Evolutionary conservation across 192 early-diverging fungal species (phyloP).

Genomic region (Backusella tuberculispora): DNA sequence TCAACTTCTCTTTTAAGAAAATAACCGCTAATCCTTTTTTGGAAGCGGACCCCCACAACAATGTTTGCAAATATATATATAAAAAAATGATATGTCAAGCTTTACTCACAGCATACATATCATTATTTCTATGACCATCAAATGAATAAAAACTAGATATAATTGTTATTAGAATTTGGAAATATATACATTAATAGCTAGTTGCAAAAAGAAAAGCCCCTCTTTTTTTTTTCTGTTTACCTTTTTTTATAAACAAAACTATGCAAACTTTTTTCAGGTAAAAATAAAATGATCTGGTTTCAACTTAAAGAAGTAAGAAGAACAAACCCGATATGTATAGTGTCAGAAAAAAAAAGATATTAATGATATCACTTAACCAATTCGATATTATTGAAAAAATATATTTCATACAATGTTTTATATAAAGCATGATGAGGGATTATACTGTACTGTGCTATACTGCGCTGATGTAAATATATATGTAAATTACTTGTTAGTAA

Average conservation of each 20-base stretch:
- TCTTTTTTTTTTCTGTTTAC: neutral
- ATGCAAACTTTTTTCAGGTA: neutral
- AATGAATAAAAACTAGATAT: neutral
- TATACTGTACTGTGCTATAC: too few species aligned
- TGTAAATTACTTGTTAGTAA: too few species aligned
- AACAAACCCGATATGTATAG: too few species aligned
- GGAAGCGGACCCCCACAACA: neutral
- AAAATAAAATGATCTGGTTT: neutral
- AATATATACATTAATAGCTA: neutral
- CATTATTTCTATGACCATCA: neutral
- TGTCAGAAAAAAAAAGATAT: too few species aligned
- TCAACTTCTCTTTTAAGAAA: constrained; percentile 3
- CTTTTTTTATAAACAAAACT: neutral
- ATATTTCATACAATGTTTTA: too few species aligned
- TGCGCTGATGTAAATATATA: too few species aligned
- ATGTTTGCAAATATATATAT: neutral
- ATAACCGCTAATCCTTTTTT: neutral
- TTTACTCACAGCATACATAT: neutral
- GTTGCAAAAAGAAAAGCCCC: too few species aligned
- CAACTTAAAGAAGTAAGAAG: neutral
- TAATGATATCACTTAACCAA: too few species aligned
- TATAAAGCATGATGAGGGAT: too few species aligned
- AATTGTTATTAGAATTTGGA: neutral
- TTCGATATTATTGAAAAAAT: too few species aligned
- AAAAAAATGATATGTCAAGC: neutral